Evolutionary conservation across 805 yeast genomes (phyloP).

Genomic region (Saturnispora kantuleensis): DNA sequence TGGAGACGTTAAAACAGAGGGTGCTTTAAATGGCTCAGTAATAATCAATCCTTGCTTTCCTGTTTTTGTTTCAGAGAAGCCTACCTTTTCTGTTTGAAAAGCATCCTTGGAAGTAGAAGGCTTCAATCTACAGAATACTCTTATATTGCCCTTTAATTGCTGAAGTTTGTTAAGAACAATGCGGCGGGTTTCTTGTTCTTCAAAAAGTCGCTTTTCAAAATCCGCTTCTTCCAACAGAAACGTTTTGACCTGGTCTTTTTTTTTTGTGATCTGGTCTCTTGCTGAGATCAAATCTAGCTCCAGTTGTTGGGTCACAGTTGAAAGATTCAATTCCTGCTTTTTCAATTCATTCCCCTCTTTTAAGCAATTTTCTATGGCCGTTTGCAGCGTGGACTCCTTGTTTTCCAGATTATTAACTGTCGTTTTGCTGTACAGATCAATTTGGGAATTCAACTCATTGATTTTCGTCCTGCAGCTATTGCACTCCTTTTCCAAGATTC

Average conservation of each 20-base stretch:
- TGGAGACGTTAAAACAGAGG: conserved; percentile 4
- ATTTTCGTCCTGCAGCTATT: not conserved
- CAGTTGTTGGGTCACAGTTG: not conserved
- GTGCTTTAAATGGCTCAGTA: conserved; percentile 13
- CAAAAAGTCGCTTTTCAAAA: conserved; percentile 21
- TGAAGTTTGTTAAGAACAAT: conserved; percentile 64
- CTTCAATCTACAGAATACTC: conserved; percentile 82
- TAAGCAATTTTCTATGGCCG: not conserved
- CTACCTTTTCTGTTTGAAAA: conserved; percentile 9
- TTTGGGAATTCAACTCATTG: not conserved
- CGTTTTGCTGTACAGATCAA: not conserved
- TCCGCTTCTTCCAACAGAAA: conserved; percentile 18
- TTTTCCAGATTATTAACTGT: not conserved
- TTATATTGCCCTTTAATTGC: conserved; percentile 81
- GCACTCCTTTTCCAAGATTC: not conserved
- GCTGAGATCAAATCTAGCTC: conserved; percentile 2
- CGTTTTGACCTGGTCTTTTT: conserved; percentile 8
- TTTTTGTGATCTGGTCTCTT: not conserved
- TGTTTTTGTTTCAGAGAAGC: conserved; percentile 14
- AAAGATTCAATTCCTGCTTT: not conserved
- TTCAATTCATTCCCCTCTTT: not conserved
- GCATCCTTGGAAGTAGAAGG: conserved; percentile 33
- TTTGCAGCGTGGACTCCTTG: not conserved
- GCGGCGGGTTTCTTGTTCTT: conserved; percentile 36
- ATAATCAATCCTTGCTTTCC: conserved; percentile 25